A percentile compares a stretch with the other conserved stretches of the same genome.
Evolutionary conservation across 2,329 filamentous ascomycete genomes (phyloP).

Genomic region (Aspergillus hortae): DNA sequence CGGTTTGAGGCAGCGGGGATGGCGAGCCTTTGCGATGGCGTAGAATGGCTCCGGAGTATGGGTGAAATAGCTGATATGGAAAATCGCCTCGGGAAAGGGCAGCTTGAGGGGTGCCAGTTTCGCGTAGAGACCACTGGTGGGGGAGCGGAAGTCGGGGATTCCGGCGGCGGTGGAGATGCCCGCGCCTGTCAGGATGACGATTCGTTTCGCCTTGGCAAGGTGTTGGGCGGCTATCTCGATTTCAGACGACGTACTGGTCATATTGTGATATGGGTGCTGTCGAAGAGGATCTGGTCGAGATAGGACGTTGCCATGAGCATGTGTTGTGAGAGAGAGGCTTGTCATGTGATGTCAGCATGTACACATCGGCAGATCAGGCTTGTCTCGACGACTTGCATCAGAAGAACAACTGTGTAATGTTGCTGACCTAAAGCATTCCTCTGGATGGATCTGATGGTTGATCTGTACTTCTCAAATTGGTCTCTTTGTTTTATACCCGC

Average conservation of each 20-base stretch:
- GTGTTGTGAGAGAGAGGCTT: not conserved
- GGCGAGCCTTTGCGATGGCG: conserved; percentile 76
- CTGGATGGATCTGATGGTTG: too few relatives aligned
- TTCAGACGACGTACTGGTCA: not conserved
- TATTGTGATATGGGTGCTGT: not conserved
- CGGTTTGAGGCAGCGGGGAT: conserved; percentile 77
- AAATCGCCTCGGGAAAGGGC: conserved; percentile 80
- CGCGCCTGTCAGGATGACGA: conserved; percentile 56
- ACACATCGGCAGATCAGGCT: not conserved
- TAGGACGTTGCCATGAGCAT: not conserved
- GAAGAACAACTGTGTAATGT: too few relatives aligned
- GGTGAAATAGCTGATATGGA: conserved; percentile 79
- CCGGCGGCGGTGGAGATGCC: conserved; percentile 58
- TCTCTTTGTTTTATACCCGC: too few relatives aligned
- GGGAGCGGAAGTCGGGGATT: conserved; percentile 85
- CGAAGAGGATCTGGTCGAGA: not conserved
- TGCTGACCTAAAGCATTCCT: too few relatives aligned
- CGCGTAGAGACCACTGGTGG: conserved; percentile 79
- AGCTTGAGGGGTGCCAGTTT: conserved; percentile 76
- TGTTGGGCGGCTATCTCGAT: not conserved
- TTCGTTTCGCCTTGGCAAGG: conserved; percentile 10
- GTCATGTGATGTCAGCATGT: not conserved
- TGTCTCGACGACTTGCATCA: too few relatives aligned
- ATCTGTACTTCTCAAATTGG: too few relatives aligned
- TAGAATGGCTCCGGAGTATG: conserved; percentile 59